Base-by-base conservation (phyloP, 106 monocot genomes). In the Acorus gramineus region DNA sequence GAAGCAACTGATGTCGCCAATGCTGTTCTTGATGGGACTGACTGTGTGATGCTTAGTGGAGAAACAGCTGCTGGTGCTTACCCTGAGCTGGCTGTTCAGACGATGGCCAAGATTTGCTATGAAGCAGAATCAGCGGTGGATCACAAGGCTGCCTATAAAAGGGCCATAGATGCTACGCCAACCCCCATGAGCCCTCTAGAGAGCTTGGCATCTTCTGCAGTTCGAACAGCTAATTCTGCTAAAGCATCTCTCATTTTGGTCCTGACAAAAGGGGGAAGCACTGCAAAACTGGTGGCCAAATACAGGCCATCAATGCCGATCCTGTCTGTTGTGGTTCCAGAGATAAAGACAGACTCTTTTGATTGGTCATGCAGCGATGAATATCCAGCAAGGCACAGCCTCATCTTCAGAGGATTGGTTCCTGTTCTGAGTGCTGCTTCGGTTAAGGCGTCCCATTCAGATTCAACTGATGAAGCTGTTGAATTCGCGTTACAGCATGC, bases 11-110 rank as follows among this genome's bases (percentile, higher is more conserved):
- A 83, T 53, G 79, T 83, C 0, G 83, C 79, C 2, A 83, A 79
- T 53, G 79, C 84, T 6, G 84, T 80, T 52, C 76, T 84, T 3
- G 84, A 84, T 70, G 84, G 84, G 49, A 84, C 80, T 5, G 84
- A 84, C 55, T 84, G 84, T 56, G 80, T 84, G 44, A 84, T 83
- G 83, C 71, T 79, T 12, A 75, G 75, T 55, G 84, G 84, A 52
- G 88, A 89, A 61, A 85, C 80, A 11, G 89, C 85, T 55, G 82
- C 80, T 28, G 89, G 89, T 49, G 89, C 80, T 53, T 89, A 89
- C 45, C 89, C 89, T 42, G 85, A 82, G 48, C 70, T 75, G 42
- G 89, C 89, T 28, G 85, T 89, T 12, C 75, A 80, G 66, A 89
- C 78, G 5, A 89, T 89, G 89, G 79, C 89, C 9, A 81, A 73